Conservation (phyloP, 495 filamentous ascomycete species). For the Daldinia loculata region DNA sequence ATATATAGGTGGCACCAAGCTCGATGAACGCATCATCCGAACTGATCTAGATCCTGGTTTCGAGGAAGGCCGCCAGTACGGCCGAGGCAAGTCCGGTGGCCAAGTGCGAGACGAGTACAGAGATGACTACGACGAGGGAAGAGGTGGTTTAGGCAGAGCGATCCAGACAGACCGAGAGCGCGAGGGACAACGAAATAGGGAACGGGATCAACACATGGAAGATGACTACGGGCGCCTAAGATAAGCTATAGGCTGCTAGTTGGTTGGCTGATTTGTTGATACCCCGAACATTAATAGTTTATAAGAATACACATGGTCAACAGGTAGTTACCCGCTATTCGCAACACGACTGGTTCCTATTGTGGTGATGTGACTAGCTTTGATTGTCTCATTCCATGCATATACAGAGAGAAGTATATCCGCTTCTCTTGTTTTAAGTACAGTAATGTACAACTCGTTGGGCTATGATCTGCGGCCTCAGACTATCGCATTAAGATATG, state of each 20-base stretch:
- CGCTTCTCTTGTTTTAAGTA: constrained; percentile 17
- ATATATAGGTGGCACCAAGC: constrained; percentile 97
- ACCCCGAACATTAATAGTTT: constrained; percentile 20
- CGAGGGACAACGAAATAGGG: constrained; percentile 57
- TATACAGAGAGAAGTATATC: constrained; percentile 13
- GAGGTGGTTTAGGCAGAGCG: constrained; percentile 77
- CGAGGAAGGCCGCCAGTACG: constrained; percentile 94
- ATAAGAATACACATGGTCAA: constrained; percentile 14
- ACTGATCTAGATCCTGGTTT: constrained; percentile 98
- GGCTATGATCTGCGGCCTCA: constrained; percentile 10
- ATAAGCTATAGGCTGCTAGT: constrained; percentile 39
- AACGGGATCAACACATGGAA: constrained; percentile 52
- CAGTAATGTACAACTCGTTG: constrained; percentile 25
- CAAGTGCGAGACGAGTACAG: constrained; percentile 98
- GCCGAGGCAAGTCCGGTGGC: constrained; percentile 86
- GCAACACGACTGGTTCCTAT: neutral
- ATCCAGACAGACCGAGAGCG: constrained; percentile 69
- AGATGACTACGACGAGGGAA: constrained; percentile 92
- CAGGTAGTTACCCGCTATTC: neutral
- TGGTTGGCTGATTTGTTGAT: constrained; percentile 14
- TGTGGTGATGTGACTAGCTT: neutral
- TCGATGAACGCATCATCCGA: constrained; percentile 95
- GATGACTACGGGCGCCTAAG: constrained; percentile 59
- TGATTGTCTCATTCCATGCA: neutral
- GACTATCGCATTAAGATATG: constrained; percentile 5